These are phyloP conservation scores for Syncephalastrum sp. DNA, from an alignment of 371 early-diverging fungal genomes.

Conservation along the genomic window DNA sequence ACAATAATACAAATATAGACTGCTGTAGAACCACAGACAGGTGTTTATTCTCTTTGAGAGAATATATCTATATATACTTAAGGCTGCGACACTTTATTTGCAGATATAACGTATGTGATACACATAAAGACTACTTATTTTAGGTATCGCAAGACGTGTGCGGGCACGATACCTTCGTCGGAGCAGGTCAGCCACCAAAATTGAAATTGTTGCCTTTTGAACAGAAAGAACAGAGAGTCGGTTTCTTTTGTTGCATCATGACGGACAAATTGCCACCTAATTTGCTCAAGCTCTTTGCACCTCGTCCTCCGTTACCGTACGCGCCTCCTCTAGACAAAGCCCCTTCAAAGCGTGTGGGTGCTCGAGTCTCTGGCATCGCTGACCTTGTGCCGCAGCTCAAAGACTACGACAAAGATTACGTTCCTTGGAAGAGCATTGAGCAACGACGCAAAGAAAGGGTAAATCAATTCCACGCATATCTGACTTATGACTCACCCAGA, in stretches of 20 bases:
- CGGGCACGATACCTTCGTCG: neutral
- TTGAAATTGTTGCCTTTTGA: conserved; percentile 1
- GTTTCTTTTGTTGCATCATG: conserved; percentile 41
- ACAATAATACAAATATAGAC: too few species aligned
- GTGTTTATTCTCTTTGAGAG: too few species aligned
- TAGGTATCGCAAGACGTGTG: too few species aligned
- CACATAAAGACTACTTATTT: too few species aligned
- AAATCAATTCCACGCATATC: conserved; percentile 3
- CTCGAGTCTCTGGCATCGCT: conserved; percentile 67
- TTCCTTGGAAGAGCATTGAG: conserved; percentile 70
- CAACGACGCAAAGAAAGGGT: conserved; percentile 74
- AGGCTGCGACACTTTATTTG: too few species aligned
- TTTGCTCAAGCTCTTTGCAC: conserved; percentile 87
- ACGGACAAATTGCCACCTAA: conserved; percentile 82
- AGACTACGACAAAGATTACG: conserved; percentile 73
- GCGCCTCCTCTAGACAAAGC: conserved; percentile 76
- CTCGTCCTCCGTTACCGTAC: conserved; percentile 82
- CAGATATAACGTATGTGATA: too few species aligned
- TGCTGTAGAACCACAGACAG: too few species aligned
- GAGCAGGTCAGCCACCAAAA: too few species aligned
- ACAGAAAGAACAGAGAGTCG: neutral
- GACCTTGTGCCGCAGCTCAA: conserved; percentile 58
- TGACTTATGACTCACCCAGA: conserved; percentile 3
- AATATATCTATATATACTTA: too few species aligned
- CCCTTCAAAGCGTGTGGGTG: conserved; percentile 62